phyloP scores from a whole-genome alignment of 345 rosid genomes.

The Eucalyptus fibrosa region DNA sequence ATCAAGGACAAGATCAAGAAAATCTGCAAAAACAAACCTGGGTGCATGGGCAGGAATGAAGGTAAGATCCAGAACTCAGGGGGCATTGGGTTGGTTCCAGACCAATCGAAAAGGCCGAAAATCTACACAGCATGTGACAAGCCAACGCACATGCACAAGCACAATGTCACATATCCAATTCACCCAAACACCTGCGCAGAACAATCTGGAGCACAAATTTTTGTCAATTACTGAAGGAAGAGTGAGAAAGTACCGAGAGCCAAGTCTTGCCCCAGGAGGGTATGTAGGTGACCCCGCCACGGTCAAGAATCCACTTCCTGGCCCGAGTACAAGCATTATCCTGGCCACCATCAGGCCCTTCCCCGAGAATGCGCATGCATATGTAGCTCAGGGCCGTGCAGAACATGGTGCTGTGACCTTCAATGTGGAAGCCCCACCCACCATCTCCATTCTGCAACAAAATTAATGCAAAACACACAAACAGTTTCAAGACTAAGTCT shows the following conservation, averaged over 20 bases:
- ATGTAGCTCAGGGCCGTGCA: slow-evolving; percentile 10
- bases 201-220: background rate
- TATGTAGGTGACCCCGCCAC: slow-evolving; percentile 8
- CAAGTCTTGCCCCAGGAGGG: slow-evolving; percentile 31
- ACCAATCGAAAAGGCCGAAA: slow-evolving; percentile 8
- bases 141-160: background rate
- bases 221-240: background rate
- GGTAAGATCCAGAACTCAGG: slow-evolving; percentile 17
- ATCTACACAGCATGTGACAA: background rate
- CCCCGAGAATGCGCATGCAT: slow-evolving; percentile 23
- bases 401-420: slow-evolving; percentile 24
- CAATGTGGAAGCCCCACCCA: slow-evolving; percentile 25
- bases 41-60: slow-evolving; percentile 17
- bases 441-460: slow-evolving; percentile 11
- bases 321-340: slow-evolving; percentile 12
- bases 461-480: background rate
- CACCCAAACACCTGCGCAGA: background rate
- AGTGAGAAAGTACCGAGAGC: slow-evolving; percentile 5
- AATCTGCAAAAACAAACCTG: background rate
- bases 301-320: slow-evolving; percentile 15
- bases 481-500: background rate
- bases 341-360: slow-evolving; percentile 14
- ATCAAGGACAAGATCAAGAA: background rate
- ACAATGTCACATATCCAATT: background rate
- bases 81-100: slow-evolving; percentile 13